phyloP scores from a whole-genome alignment of 1,139 yeast genomes.

The Eremothecium gossypii region DNA sequence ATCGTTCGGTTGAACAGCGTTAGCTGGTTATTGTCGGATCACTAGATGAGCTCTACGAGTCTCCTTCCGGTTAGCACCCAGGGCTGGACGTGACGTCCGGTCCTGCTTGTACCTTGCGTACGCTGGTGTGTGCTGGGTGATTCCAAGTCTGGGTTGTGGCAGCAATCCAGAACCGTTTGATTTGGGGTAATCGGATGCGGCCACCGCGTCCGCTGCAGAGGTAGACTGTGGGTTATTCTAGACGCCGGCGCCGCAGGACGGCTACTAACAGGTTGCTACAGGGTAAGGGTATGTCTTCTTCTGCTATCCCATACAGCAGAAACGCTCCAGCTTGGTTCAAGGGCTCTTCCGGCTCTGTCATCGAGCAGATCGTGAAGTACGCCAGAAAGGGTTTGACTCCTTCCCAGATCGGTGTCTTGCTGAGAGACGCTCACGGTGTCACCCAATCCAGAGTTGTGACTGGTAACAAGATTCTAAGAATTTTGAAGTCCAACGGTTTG shows the following conservation, averaged over 20 bases:
- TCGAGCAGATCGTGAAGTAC: conserved; percentile 97
- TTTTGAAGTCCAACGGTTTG: conserved; percentile 97
- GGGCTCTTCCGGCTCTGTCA: conserved; percentile 88
- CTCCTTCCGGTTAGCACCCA: too few relatives aligned
- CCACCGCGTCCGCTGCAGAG: too few relatives aligned
- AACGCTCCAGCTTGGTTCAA: conserved; percentile 99
- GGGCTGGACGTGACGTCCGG: too few relatives aligned
- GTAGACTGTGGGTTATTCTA: too few relatives aligned
- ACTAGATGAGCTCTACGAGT: conserved; percentile 8
- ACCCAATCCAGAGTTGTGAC: conserved; percentile 96
- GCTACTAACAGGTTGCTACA: conserved; percentile 35
- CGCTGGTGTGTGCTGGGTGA: conserved; percentile 7
- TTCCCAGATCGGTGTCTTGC: conserved; percentile 97
- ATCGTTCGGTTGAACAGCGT: conserved; percentile 5
- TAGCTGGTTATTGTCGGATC: conserved; percentile 21
- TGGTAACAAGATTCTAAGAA: conserved; percentile 99
- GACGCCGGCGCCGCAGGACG: too few relatives aligned
- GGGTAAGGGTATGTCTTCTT: conserved; percentile 99
- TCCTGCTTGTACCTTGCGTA: too few relatives aligned
- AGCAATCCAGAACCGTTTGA: too few relatives aligned
- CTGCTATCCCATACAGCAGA: conserved; percentile 99
- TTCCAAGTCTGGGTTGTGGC: conserved; percentile 2
- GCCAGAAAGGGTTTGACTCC: conserved; percentile 99
- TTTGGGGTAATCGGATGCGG: too few relatives aligned
- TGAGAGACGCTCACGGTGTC: conserved; percentile 99